Base-by-base conservation (phyloP, 805 yeast species). In the Saccharomycopsis oosterbeekiorum region DNA sequence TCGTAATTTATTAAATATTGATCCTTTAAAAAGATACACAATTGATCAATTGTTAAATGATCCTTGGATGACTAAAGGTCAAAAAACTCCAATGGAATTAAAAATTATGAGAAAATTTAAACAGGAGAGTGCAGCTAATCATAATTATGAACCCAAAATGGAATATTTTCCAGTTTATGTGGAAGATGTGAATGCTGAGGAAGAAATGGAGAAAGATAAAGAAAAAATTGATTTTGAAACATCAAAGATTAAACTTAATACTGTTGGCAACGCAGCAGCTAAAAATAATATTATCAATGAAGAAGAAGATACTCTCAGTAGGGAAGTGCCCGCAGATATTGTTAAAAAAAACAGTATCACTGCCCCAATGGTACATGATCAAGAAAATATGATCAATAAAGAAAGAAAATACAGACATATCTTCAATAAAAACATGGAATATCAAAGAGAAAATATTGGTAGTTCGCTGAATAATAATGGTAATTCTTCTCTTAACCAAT, bases 1-100 rank as follows among this genome's bases (percentile, higher is more conserved):
- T 14, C 73, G 80, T 3, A 83, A 81, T 67, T 76, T 88, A 71
- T 75, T 88, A 65, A 84, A 85, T 34, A 86, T 86, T 15, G 84
- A 88, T 70, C 92, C 94, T 0, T 75, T 76, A 12, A 79, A 78
- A 59, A 77, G 96, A 67, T 86, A 85, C 65, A 81, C 88, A 1
- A 80, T 87, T 54, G 85, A 84, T 56, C 85, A 88, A 64, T 76
- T 88, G 36, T 75, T 87, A 66, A 70, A 76, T 17, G 92, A 88
- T 70, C 90, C 91, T 12, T 88, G 96, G 96, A 62, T 64, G 42
- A 14, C 53, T 15, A 58, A 60, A 43, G 62, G 61, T 41, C 21
- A 34, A 8, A 26, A 43, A 37, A 24, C 62, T 51, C 40, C 50
- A 43, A n/a, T 47, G 53, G 34, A 47, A 4, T 47, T 24, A 15